Conservation (phyloP, 345 rosid species). For the Hibiscus trionum region DNA sequence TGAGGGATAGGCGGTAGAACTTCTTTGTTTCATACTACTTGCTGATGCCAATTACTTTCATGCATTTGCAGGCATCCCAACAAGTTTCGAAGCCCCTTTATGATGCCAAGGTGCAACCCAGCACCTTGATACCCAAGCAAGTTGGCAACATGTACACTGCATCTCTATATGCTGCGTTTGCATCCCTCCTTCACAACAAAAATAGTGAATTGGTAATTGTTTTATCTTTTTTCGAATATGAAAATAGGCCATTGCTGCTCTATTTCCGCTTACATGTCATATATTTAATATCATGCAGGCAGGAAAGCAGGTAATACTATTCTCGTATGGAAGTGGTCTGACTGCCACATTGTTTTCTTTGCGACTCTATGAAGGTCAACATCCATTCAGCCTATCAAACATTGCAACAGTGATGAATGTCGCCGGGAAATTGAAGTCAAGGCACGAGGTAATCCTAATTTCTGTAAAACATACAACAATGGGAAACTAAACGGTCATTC, state of each 20-base stretch:
- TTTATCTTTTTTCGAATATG: conserved; percentile 3
- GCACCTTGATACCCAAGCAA: conserved; percentile 87
- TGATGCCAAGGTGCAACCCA: conserved; percentile 78
- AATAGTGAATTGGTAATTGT: conserved; percentile 58
- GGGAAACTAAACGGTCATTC: no score
- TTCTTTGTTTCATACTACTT: conserved; percentile 1
- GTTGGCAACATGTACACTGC: conserved; percentile 99
- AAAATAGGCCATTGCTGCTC: not conserved
- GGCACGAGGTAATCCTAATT: conserved; percentile 66
- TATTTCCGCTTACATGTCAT: not conserved
- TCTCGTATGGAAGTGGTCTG: conserved; percentile 96
- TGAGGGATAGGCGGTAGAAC: not conserved
- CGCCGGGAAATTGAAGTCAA: conserved; percentile 62
- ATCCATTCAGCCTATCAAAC: conserved; percentile 76
- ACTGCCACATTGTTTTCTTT: conserved; percentile 92
- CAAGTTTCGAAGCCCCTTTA: conserved; percentile 86
- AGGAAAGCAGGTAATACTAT: conserved; percentile 71
- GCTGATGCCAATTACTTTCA: conserved; percentile 16
- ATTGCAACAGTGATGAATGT: conserved; percentile 70
- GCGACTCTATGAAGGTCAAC: conserved; percentile 47
- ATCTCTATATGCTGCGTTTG: conserved; percentile 92
- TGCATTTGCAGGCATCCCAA: conserved; percentile 63
- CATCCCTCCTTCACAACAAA: conserved; percentile 81
- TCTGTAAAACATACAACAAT: not conserved
- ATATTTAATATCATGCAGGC: conserved; percentile 33